Evolutionary conservation across 345 rosid genomes (phyloP).

Genomic region (Pelargonium nanum): DNA sequence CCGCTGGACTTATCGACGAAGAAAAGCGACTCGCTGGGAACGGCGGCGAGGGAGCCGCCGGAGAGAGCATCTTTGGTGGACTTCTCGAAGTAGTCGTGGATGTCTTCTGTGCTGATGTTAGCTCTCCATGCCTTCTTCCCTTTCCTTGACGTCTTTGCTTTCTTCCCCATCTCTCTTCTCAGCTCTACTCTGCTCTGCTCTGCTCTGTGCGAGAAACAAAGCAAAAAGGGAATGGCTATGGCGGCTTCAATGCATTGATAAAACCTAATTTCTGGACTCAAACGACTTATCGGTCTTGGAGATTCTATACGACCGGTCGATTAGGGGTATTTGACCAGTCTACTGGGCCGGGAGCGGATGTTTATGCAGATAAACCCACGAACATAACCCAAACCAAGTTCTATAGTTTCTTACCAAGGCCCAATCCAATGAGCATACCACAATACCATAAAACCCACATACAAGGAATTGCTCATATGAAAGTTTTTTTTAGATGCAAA

Average conservation of each 20-base stretch:
- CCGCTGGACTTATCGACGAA: conserved; percentile 66
- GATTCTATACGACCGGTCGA: not conserved
- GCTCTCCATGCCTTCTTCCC: conserved; percentile 98
- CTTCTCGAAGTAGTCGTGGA: conserved; percentile 60
- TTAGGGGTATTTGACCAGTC: not conserved
- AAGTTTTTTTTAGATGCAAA: no score
- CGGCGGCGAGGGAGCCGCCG: conserved; percentile 65
- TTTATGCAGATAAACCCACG: no score
- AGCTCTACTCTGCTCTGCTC: conserved; percentile 2
- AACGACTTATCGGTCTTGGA: not conserved
- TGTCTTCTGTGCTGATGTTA: conserved; percentile 75
- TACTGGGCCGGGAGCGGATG: not conserved
- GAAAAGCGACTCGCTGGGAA: conserved; percentile 62
- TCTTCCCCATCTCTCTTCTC: conserved; percentile 49
- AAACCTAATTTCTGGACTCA: not conserved
- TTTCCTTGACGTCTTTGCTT: conserved; percentile 63
- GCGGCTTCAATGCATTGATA: not conserved
- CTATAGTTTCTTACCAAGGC: no score
- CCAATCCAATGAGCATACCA: no score
- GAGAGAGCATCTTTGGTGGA: conserved; percentile 76
- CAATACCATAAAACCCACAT: no score
- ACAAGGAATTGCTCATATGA: no score
- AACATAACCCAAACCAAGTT: no score
- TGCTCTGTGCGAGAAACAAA: not conserved
- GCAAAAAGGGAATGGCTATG: not conserved